A percentile compares a stretch with the other conserved stretches of the same genome.
phyloP scores from a whole-genome alignment of 345 rosid species.

The Limnanthes douglasii region DNA sequence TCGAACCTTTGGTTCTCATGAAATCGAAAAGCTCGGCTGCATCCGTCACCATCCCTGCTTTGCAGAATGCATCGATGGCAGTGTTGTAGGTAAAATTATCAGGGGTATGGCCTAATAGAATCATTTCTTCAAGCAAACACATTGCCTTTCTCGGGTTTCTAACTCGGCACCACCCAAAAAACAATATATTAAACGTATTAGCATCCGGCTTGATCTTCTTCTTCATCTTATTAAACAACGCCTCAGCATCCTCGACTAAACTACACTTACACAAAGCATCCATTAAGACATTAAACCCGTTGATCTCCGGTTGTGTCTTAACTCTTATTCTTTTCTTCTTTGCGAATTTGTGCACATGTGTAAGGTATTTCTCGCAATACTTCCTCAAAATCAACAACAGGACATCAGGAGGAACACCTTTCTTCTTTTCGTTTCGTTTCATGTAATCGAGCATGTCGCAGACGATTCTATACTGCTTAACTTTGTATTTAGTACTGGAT shows the following conservation, averaged over 20 bases:
- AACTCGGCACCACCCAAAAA: conserved; percentile 88
- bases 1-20: conserved; percentile 71
- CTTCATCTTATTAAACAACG: conserved; percentile 40
- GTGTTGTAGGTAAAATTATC: conserved; percentile 74
- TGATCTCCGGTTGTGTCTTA: conserved; percentile 80
- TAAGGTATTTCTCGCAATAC: conserved; percentile 61
- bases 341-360: conserved; percentile 76
- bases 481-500: conserved; percentile 73
- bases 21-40: conserved; percentile 72
- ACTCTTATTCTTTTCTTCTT: conserved; percentile 77
- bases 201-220: conserved; percentile 45
- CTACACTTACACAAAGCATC: conserved; percentile 86
- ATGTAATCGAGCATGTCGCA: conserved; percentile 74
- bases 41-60: conserved; percentile 65
- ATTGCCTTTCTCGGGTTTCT: conserved; percentile 60
- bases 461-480: conserved; percentile 60
- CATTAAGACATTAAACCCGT: conserved; percentile 64
- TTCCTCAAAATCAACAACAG: conserved; percentile 40
- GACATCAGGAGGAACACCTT: conserved; percentile 42
- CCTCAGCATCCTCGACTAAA: conserved; percentile 55
- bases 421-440: conserved; percentile 47
- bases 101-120: conserved; percentile 53
- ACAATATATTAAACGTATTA: conserved; percentile 56
- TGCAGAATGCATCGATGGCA: conserved; percentile 72
- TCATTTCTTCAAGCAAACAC: conserved; percentile 75